Percentiles rank a stretch among this genome's conserved stretches.
phyloP scores from a whole-genome alignment of 208 protist genomes.

The Lotmaria passim region DNA sequence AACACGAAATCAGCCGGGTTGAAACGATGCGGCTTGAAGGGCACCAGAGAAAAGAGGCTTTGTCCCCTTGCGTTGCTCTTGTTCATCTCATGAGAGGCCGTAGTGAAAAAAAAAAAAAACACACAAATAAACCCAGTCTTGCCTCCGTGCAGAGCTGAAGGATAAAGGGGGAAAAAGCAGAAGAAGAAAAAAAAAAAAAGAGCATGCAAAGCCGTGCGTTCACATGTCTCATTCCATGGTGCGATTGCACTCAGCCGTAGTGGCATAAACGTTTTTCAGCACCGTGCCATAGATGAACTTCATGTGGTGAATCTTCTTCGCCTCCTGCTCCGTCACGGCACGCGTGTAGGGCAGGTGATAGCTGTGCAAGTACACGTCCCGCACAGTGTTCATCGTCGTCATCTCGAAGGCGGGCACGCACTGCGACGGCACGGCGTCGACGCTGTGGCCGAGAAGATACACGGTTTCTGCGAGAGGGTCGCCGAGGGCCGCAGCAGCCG shows the following conservation, averaged over 20 bases:
- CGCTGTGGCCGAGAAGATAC: constrained; percentile 23
- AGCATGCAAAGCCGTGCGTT: background rate
- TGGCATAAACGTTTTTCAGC: constrained; percentile 62
- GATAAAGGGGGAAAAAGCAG: background rate
- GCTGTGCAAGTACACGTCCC: constrained; percentile 53
- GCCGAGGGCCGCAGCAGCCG: constrained; percentile 20
- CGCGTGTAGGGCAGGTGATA: constrained; percentile 47
- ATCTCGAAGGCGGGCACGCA: constrained; percentile 36
- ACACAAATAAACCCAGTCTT: too few species aligned
- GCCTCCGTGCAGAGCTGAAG: too few species aligned
- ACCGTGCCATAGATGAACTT: constrained; percentile 63
- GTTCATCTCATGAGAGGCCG: too few species aligned
- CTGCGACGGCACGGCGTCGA: constrained; percentile 3
- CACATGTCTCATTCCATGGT: constrained; percentile 5
- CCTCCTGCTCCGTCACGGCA: constrained; percentile 50
- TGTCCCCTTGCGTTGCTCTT: too few species aligned
- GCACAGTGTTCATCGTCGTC: constrained; percentile 53
- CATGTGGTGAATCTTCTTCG: constrained; percentile 48
- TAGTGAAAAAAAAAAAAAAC: too few species aligned
- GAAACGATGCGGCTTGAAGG: too few species aligned
- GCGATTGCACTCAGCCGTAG: constrained; percentile 25
- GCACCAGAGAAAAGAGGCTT: too few species aligned
- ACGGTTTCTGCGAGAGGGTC: constrained; percentile 29
- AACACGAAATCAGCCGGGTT: too few species aligned
- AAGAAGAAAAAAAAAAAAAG: background rate